A percentile compares a stretch with the other conserved stretches of the same genome.
phyloP scores from a whole-genome alignment of 306 rosid genomes.

The Biancaea sappan region DNA sequence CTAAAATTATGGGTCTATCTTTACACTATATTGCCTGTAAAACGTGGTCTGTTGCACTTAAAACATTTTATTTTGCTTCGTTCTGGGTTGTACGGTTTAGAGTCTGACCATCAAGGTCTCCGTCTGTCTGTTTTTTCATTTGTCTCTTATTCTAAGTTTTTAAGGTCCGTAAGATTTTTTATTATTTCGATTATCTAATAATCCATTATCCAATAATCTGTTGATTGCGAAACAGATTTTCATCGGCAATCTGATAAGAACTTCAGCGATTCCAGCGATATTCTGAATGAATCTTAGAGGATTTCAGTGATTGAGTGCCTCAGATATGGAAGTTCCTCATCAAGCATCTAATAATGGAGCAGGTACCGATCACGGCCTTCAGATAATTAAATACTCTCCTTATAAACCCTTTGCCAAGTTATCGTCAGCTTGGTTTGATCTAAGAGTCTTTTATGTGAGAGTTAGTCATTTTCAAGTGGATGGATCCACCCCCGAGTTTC shows the following conservation, averaged over 20 bases:
- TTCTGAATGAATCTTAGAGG: constrained; percentile 34
- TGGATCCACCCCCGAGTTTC: constrained; percentile 71
- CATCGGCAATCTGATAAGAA: constrained; percentile 40
- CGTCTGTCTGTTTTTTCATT: neutral
- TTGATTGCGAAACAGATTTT: constrained; percentile 48
- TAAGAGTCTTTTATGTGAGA: constrained; percentile 90
- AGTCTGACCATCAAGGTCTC: constrained; percentile 23
- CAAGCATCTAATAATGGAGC: constrained; percentile 49
- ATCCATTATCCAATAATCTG: constrained; percentile 19
- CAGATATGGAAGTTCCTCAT: constrained; percentile 56
- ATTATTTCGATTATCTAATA: constrained; percentile 23
- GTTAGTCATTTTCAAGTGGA: constrained; percentile 68
- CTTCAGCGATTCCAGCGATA: constrained; percentile 27
- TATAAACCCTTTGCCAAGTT: constrained; percentile 58
- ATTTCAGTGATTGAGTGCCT: constrained; percentile 44
- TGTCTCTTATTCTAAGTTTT: neutral
- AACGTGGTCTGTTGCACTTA: neutral
- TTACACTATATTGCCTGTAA: neutral
- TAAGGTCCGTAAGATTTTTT: neutral
- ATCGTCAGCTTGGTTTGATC: constrained; percentile 73
- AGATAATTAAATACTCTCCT: constrained; percentile 65
- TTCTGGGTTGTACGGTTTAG: constrained; percentile 21
- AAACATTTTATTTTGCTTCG: constrained; percentile 1
- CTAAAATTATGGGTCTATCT: constrained; percentile 4
- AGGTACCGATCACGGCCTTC: constrained; percentile 46